Evolutionary conservation across 257 asterid genomes (phyloP).

Genomic region (Solanum chiquidenum): DNA sequence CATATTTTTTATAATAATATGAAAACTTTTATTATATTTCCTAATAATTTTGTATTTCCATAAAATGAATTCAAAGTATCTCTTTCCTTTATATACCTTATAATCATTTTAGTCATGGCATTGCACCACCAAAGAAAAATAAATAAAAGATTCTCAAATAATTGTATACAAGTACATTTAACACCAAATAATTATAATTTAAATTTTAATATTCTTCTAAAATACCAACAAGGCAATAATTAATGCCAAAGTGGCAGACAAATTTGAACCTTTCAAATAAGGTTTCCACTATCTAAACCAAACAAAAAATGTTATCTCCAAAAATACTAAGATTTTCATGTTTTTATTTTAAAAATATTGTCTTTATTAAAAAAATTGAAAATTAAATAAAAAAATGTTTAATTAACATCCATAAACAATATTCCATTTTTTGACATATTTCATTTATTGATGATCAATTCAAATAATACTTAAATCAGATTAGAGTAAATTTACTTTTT

Average conservation of each 20-base stretch:
- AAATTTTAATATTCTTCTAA: neutral
- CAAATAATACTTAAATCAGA: neutral
- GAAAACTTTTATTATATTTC: neutral
- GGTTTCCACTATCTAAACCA: slow-evolving; percentile 3
- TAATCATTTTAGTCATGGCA: neutral
- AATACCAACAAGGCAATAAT: neutral
- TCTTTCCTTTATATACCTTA: neutral
- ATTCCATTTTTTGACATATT: neutral
- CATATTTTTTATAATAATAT: neutral
- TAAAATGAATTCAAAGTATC: neutral
- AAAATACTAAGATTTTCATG: neutral
- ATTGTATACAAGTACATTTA: neutral
- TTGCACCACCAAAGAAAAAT: neutral
- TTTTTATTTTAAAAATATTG: neutral
- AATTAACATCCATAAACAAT: neutral
- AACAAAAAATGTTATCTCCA: neutral
- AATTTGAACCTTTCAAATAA: neutral
- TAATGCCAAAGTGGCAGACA: slow-evolving; percentile 4
- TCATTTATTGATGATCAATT: neutral
- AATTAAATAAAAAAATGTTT: neutral
- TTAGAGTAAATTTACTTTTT: neutral
- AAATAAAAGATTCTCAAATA: neutral
- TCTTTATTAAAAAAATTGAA: neutral
- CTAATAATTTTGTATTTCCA: neutral
- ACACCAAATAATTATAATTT: neutral